phyloP scores from a whole-genome alignment of 2,329 filamentous ascomycete species.

The Xylariomycetidae sp. region DNA sequence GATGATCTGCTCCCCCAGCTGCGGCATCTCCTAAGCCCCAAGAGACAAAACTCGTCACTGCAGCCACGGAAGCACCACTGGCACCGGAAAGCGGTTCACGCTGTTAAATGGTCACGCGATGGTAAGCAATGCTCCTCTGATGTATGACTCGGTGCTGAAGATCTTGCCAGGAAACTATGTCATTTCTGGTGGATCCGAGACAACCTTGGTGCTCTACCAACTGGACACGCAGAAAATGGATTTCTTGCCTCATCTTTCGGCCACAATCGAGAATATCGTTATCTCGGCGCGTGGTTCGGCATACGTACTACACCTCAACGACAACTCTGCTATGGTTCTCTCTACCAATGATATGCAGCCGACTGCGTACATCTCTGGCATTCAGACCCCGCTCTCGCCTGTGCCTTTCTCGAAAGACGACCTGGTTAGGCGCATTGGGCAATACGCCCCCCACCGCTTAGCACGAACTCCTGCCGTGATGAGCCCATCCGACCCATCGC shows the following conservation, averaged over 20 bases:
- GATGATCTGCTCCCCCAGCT: conserved; percentile 63
- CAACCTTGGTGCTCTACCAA: conserved; percentile 88
- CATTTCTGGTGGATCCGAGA: conserved; percentile 87
- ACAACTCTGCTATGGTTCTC: conserved; percentile 86
- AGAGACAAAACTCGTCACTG: conserved; percentile 40
- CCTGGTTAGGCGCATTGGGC: conserved; percentile 46
- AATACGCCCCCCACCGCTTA: conserved; percentile 36
- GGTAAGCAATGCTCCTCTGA: conserved; percentile 45
- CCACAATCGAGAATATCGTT: conserved; percentile 76
- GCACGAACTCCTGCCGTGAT: conserved; percentile 53
- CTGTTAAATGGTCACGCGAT: conserved; percentile 87
- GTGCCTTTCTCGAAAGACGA: conserved; percentile 45
- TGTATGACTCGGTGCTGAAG: conserved; percentile 11
- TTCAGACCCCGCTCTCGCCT: conserved; percentile 60
- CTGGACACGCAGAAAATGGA: conserved; percentile 78
- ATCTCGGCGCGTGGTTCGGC: conserved; percentile 74
- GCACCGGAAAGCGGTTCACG: conserved; percentile 79
- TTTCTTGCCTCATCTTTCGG: conserved; percentile 83
- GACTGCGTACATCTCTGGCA: conserved; percentile 74
- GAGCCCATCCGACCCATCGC: conserved; percentile 56
- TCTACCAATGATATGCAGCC: conserved; percentile 87
- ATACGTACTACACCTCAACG: conserved; percentile 79
- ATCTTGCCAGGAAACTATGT: conserved; percentile 70
- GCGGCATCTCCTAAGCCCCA: conserved; percentile 34
- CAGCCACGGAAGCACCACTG: conserved; percentile 72